Base-by-base conservation (phyloP, 345 rosid species). In the Hirschfeldia incana region DNA sequence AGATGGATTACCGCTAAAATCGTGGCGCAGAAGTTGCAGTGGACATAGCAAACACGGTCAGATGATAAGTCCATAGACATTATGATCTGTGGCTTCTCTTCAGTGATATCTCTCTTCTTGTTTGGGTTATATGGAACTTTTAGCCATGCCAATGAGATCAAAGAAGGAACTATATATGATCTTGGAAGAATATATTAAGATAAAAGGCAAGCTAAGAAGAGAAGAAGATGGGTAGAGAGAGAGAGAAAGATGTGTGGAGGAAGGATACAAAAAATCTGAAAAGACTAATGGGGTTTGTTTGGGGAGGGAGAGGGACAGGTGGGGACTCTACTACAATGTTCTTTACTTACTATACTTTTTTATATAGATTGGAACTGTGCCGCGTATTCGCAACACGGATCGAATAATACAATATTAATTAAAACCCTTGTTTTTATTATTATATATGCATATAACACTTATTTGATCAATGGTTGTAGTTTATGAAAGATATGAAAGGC, bases 21-120 rank as follows among this genome's bases (percentile, higher is more conserved):
- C 81, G 97, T 93, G 92, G 89, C 90, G 97, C 99, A 95, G 91
- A 91, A 87, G 93, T 81, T 91, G 98, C 99, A 95, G 89, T 91
- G 93, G 68, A 93, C 97, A 87, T 90, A 95, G 79, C 98, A 91
- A 73, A 95, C 94, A 58, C 88, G 88, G 66, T 93, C 98, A 64
- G 97, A 79, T 32, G 89, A 85, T 90, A 85, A 80, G 33, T 95
- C 92, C 63, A 84, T 30, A 62, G 99, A 90, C 97, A 92, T 89
- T 79, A 3, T 64, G 67, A 44, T 44, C 57, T 49, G 7, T 70
- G 55, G 11, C 4, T 78, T 77, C 42, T 53, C 39, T 79, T 67
- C 8, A 49, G 6, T 28, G 70, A 13, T 67, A 49, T 60, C 4
- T 37, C 29, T 42, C 42, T 49, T 65, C 69, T 71, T 67, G 61